A percentile compares a stretch with the other conserved stretches of the same genome.
These are phyloP conservation scores for Rhododendron mucronatum DNA, from an alignment of 148 eudicot species.

Conservation along the genomic window DNA sequence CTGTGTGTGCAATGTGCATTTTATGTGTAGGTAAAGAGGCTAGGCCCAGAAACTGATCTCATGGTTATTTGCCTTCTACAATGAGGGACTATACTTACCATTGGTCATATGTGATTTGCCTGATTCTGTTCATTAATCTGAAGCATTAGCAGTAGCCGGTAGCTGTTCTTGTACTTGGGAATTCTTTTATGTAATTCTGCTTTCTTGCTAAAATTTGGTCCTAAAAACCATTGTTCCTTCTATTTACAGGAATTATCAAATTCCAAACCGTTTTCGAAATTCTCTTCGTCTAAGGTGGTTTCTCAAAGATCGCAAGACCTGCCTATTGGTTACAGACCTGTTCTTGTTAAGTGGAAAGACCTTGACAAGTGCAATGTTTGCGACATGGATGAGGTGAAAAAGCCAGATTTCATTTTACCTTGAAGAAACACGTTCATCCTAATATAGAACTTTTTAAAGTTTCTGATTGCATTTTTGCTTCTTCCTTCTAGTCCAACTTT, in stretches of 20 bases:
- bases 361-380: conserved; percentile 96
- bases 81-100: background rate
- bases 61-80: background rate
- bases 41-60: background rate
- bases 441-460: background rate
- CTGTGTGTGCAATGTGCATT: background rate
- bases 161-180: background rate
- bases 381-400: conserved; percentile 95
- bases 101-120: background rate
- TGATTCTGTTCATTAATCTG: background rate
- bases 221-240: background rate
- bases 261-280: conserved; percentile 32
- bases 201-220: background rate
- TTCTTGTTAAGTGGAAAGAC: conserved; percentile 82
- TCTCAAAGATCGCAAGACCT: conserved; percentile 32
- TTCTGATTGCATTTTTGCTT: background rate
- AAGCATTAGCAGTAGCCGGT: background rate
- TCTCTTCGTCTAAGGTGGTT: conserved; percentile 25
- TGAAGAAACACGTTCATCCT: background rate
- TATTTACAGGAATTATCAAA: conserved; percentile 54
- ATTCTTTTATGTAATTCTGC: background rate
- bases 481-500: background rate
- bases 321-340: conserved; percentile 61
- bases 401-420: background rate
- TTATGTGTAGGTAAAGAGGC: background rate